Evolutionary conservation across 148 eudicot genomes (phyloP), one percentile per base, ranked within the genome.

Genomic region (Silene uniflora): DNA sequence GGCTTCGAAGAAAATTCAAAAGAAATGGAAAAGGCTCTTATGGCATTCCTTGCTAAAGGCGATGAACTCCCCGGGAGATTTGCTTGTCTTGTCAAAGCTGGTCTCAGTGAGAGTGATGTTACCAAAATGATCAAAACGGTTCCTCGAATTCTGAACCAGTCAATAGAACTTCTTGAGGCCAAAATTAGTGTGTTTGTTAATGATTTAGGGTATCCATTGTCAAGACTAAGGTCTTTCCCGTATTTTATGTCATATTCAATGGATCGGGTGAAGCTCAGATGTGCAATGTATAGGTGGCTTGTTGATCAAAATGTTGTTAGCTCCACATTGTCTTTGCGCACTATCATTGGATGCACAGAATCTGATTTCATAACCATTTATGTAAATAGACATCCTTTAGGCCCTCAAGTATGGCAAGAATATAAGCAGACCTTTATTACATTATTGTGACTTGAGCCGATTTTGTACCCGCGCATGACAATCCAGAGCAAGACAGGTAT

Each of bases 231-330:
- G n/a, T n/a, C n/a, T n/a, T n/a, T n/a, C n/a, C n/a, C n/a, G n/a
- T n/a, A n/a, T n/a, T n/a, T n/a, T n/a, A n/a, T n/a, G n/a, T n/a
- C n/a, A n/a, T n/a, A n/a, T n/a, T n/a, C n/a, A n/a, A n/a, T n/a
- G n/a, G n/a, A n/a, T n/a, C n/a, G n/a, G n/a, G n/a, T n/a, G n/a
- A n/a, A n/a, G n/a, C n/a, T n/a, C n/a, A n/a, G n/a, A n/a, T n/a
- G n/a, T n/a, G n/a, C n/a, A n/a, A n/a, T n/a, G n/a, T n/a, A n/a
- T 79, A 75, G 80, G 77, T 93, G 94, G 98, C 91, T 91, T 32
- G 71, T 44, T 64, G 82, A 86, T 32, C 84, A 83, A 71, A 85
- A 84, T 58, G 66, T 42, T 56, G 85, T 73, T 66, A 59, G 72
- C 7, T 73, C 83, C 7, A 73, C 82, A 1, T 75, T 87, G 76